Conservation (phyloP, 75 land plant genomes). For the Pseudotsuga menziesii region DNA sequence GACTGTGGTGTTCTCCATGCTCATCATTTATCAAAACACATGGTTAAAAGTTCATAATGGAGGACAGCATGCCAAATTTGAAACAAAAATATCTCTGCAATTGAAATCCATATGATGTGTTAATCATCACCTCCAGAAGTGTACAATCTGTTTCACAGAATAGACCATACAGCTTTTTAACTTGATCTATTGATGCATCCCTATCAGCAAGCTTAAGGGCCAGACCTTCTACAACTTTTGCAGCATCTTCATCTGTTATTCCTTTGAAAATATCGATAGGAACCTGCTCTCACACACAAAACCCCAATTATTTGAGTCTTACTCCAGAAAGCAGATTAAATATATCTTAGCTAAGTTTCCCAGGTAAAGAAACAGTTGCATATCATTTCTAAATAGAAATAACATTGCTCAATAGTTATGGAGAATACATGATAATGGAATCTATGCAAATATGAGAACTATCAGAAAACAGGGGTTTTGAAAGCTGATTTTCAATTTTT, state of each 20-base stretch:
- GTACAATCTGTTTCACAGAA: slow-evolving; percentile 91
- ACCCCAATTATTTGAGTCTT: background rate
- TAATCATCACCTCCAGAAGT: slow-evolving; percentile 59
- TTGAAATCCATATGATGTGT: background rate
- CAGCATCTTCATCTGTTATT: slow-evolving; percentile 96
- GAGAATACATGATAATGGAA: too few species aligned
- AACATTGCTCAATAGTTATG: background rate
- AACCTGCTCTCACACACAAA: slow-evolving; percentile 40
- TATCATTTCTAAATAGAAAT: background rate
- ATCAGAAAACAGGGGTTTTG: too few species aligned
- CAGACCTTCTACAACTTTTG: slow-evolving; percentile 93
- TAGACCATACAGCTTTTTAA: slow-evolving; percentile 84
- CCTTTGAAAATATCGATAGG: slow-evolving; percentile 89
- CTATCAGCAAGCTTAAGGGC: slow-evolving; percentile 68
- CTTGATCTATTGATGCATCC: slow-evolving; percentile 76
- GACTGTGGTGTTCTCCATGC: background rate
- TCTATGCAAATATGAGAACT: background rate
- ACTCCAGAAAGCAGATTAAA: background rate
- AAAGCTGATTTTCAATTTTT: too few species aligned
- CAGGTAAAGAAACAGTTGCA: background rate
- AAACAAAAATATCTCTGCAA: background rate
- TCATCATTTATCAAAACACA: background rate
- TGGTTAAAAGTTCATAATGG: background rate
- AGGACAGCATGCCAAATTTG: background rate
- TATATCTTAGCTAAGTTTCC: background rate